Evolutionary conservation across 2,329 filamentous ascomycete genomes (phyloP).

Genomic region (Aciculosporium take): DNA sequence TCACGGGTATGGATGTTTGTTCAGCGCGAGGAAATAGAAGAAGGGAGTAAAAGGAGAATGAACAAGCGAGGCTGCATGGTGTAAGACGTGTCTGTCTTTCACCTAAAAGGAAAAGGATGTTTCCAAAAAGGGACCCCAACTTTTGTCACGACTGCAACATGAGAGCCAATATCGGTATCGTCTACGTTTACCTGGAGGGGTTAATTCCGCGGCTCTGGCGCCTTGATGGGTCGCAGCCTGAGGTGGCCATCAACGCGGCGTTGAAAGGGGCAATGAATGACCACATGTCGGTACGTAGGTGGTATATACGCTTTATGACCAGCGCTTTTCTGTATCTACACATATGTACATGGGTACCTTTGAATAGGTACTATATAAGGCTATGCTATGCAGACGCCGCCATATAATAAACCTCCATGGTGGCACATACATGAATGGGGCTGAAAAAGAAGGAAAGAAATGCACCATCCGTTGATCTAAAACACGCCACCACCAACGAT

Average conservation of each 20-base stretch:
- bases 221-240: no score
- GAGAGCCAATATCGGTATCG: slow-evolving; percentile 3
- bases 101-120: neutral
- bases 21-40: neutral
- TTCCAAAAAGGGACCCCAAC: neutral
- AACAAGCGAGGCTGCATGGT: neutral
- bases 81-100: neutral
- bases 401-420: no score
- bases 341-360: no score
- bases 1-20: neutral
- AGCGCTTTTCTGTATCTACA: neutral
- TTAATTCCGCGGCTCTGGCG: no score
- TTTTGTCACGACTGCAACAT: neutral
- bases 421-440: neutral
- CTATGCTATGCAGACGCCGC: no score
- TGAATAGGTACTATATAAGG: no score
- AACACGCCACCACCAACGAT: slow-evolving; percentile 95
- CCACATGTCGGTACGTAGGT: neutral
- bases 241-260: no score
- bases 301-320: neutral
- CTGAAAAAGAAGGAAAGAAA: neutral
- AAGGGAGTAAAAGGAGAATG: neutral
- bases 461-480: slow-evolving; percentile 15
- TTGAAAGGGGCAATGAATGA: no score
- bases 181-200: no score